Evolutionary conservation across 208 protist species (phyloP).

Genomic region (Herpetomonas tarakana): DNA sequence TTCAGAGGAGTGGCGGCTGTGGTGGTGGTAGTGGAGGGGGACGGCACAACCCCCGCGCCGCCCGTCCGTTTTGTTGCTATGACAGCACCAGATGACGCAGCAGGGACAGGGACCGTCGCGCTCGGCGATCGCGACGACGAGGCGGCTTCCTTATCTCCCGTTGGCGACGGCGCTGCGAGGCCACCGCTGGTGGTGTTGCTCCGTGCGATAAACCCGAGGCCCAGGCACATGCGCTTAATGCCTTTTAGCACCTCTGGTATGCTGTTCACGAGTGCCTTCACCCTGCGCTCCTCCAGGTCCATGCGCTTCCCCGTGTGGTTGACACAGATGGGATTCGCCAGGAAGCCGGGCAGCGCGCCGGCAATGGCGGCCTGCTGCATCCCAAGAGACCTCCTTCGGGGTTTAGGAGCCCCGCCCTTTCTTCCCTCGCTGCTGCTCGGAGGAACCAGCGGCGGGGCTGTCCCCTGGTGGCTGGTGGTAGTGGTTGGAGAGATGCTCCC

Average conservation of each 20-base stretch:
- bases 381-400: not conserved
- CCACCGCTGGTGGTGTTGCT: not conserved
- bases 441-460: too few relatives aligned
- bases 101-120: not conserved
- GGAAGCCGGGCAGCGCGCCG: not conserved
- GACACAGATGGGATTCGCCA: not conserved
- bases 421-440: too few relatives aligned
- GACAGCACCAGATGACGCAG: not conserved
- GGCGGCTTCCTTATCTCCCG: too few relatives aligned
- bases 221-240: constrained; percentile 1
- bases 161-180: too few relatives aligned
- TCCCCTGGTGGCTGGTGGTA: too few relatives aligned
- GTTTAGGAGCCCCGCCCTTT: not conserved
- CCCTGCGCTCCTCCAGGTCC: constrained; percentile 1
- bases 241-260: constrained; percentile 7
- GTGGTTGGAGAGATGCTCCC: not conserved
- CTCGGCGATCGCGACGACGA: not conserved
- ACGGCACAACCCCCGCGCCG: not conserved
- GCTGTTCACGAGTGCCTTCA: not conserved
- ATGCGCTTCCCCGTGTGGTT: not conserved
- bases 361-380: not conserved
- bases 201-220: not conserved
- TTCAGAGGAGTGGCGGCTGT: not conserved
- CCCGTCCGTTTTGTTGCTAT: not conserved
- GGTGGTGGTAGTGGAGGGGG: not conserved